Base-by-base conservation (phyloP, 2,329 filamentous ascomycete species). In the Beauveria bassiana region DNA sequence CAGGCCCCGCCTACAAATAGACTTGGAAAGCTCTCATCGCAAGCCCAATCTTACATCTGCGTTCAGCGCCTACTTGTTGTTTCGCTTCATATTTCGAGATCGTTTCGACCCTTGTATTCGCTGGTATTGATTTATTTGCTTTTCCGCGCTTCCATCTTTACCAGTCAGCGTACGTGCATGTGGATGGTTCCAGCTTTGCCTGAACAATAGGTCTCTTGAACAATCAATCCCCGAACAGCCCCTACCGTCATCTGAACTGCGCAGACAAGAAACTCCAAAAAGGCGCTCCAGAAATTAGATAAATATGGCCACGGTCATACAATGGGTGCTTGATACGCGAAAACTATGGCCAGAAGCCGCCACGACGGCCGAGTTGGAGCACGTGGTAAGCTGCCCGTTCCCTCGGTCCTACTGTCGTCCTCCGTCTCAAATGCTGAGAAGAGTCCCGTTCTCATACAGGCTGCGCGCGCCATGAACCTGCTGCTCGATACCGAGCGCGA, bases 271-370 rank as follows among this genome's bases (percentile, higher is more conserved):
- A 14, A 12, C 6, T 1, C 7, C 18, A 1, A 8, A 7, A 5
- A 9, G n/a, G 3, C 40, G 10, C 20, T n/a, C n/a, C 43, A 7
- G 42, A 20, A 59, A 6, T n/a, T 20, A 46, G 57, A 18, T 1
- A 1, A 50, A 42, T 26, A 62, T 62, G 61, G 49, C 24, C 22
- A 28, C 20, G 1, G 73, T 86, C 56, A 74, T 85, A 63, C 83
- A 86, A 73, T 87, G 85, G 82, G 74, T 86, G 61, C 73, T 88
- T 43, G 85, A 88, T 72, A 87, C 85, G 3, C 77, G 84, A 43
- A 65, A 71, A 3, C 74, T 86, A 57, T 88, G 83, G 81, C 79
- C 82, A n/a, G 73, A 73, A 60, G 81, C 77, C 24, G 70, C 68
- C 52, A 72, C 78, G 68, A 84, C 82, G 14, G 73, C 72, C 40